These are phyloP conservation scores for Rosa rugosa DNA, from an alignment of 306 rosid species.

Conservation along the genomic window DNA sequence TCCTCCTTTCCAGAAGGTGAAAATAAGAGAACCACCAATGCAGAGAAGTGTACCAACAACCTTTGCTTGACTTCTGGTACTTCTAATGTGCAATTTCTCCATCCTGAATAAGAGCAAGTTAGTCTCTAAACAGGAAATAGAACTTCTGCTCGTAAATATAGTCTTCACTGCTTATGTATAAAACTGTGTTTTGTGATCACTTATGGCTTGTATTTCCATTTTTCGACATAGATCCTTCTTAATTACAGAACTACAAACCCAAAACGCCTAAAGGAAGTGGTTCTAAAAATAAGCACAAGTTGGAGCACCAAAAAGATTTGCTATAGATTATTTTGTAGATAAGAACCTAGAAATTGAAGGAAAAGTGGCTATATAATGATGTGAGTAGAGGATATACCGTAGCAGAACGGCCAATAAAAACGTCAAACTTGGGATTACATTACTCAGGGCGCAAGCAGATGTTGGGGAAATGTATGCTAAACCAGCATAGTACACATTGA, in stretches of 20 bases:
- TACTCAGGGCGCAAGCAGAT: constrained; percentile 30
- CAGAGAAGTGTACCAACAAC: constrained; percentile 37
- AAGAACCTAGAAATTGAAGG: neutral
- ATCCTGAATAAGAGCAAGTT: constrained; percentile 19
- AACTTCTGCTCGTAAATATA: neutral
- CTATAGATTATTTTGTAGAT: neutral
- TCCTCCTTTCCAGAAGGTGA: constrained; percentile 39
- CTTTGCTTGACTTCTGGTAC: constrained; percentile 30
- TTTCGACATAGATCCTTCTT: neutral
- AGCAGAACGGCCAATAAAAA: constrained; percentile 28
- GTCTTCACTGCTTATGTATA: too few relatives aligned
- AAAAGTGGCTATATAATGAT: neutral
- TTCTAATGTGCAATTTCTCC: constrained; percentile 38
- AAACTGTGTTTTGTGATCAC: neutral
- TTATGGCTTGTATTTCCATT: neutral
- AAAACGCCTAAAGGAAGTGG: neutral
- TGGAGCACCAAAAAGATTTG: neutral
- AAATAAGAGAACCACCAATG: constrained; percentile 37
- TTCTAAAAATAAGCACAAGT: neutral
- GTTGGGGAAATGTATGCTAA: constrained; percentile 33
- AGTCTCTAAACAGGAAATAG: neutral
- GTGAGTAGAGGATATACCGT: constrained; percentile 9
- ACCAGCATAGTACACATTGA: constrained; percentile 33
- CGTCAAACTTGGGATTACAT: constrained; percentile 35
- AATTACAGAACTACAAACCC: neutral